Evolutionary conservation across 2,329 filamentous ascomycete species (phyloP).

Genomic region (Clathrospora elynae): DNA sequence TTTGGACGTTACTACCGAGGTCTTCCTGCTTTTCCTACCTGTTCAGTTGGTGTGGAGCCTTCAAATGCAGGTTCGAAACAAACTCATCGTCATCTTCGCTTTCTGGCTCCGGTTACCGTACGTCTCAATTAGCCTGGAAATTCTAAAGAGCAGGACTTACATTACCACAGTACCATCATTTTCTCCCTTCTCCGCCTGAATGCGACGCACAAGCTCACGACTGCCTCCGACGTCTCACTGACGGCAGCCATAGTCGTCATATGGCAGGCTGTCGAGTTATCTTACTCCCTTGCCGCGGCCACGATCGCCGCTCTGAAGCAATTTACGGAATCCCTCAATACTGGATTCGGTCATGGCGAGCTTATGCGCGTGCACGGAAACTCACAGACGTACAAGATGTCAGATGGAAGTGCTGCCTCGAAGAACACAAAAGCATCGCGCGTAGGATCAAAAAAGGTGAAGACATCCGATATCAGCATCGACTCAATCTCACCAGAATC

Average conservation of each 20-base stretch:
- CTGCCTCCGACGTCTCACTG: conserved; percentile 7
- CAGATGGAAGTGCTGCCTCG: conserved; percentile 6
- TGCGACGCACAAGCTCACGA: conserved; percentile 7
- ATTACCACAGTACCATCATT: conserved; percentile 7
- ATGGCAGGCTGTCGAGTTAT: conserved; percentile 19
- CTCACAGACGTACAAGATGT: conserved; percentile 15
- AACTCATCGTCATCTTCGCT: conserved; percentile 22
- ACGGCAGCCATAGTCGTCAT: conserved; percentile 16
- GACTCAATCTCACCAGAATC: no score
- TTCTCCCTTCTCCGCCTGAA: conserved; percentile 13
- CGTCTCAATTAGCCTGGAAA: background rate
- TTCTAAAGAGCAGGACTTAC: background rate
- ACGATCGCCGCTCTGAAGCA: conserved; percentile 18
- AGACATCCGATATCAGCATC: no score
- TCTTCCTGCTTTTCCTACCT: conserved; percentile 19
- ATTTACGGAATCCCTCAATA: conserved; percentile 20
- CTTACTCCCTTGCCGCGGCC: conserved; percentile 15
- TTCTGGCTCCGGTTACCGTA: conserved; percentile 27
- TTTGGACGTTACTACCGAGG: conserved; percentile 17
- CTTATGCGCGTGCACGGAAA: conserved; percentile 13
- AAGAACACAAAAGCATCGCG: background rate
- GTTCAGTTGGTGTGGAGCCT: conserved; percentile 22
- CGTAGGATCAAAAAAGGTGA: no score
- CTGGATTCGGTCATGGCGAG: conserved; percentile 21
- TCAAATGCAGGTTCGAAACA: conserved; percentile 19